These are phyloP conservation scores for Apiotrichum gamsii DNA, from an alignment of 1,284 basidiomycete species.

Conservation along the genomic window DNA sequence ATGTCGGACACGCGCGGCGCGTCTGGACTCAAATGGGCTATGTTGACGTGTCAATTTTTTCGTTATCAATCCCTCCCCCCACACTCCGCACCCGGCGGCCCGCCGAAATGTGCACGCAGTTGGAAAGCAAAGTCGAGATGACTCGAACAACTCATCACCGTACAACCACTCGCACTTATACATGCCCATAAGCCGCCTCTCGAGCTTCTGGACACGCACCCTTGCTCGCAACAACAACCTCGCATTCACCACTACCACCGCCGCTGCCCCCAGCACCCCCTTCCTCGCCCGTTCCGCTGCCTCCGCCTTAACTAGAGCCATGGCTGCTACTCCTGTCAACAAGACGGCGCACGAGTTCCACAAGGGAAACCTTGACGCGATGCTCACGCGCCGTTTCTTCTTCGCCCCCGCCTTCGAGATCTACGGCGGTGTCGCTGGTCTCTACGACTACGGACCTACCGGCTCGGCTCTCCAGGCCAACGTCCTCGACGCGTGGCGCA, in stretches of 20 bases:
- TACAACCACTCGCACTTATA: no score
- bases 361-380: constrained; percentile 75
- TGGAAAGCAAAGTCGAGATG: neutral
- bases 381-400: constrained; percentile 91
- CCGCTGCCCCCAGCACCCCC: neutral
- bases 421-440: constrained; percentile 92
- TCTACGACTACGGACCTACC: constrained; percentile 94
- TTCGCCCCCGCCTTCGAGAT: constrained; percentile 98
- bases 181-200: constrained; percentile 13
- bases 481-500: constrained; percentile 93
- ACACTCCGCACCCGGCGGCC: no score
- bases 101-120: neutral
- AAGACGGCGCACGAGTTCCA: constrained; percentile 85
- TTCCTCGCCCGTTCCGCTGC: neutral
- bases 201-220: constrained; percentile 14
- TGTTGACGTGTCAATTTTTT: no score
- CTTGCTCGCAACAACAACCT: neutral
- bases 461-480: constrained; percentile 95
- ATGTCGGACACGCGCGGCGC: no score
- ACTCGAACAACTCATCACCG: neutral
- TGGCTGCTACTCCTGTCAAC: constrained; percentile 54
- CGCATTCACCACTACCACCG: neutral
- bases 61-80: no score
- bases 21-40: no score
- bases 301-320: neutral